Evolutionary conservation across 2,329 filamentous ascomycete species (phyloP), one percentile per base, ranked within the genome.

Genomic region (Arthrinium puccinioides): DNA sequence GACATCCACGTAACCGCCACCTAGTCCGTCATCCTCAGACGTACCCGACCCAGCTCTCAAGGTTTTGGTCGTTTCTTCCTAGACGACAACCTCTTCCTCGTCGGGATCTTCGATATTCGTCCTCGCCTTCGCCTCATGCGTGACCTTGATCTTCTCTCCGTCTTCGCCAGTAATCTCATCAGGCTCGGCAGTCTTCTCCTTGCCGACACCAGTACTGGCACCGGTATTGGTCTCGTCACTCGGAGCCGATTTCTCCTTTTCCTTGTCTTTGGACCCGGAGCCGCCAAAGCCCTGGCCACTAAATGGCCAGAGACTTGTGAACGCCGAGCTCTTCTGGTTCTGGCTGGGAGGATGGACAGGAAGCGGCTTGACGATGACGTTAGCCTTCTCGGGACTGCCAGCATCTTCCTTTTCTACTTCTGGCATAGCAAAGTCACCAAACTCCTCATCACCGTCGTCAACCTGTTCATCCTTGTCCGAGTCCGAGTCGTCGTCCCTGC

Each of bases 361-460:
- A 4, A 76, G 60, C 3, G 75, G 75, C 46, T 73, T 71, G 38
- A 78, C 56, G 3, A 79, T 62, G n/a, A 70, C 60, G 16, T 51
- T 44, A 15, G 36, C 41, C 37, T 44, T 52, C 14, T 42, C 47
- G 21, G 19, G 30, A 6, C 21, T 24, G 32, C 47, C 35, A 40
- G 45, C 27, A n/a, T 41, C 46, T n/a, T 54, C 49, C 33, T 53
- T 53, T 23, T 60, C 63, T 35, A 70, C 62, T 53, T 80, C 77
- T 9, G 78, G 73, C 62, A 83, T 76, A 45, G 76, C 78, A 47
- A 83, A 83, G 40, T 84, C 81, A 11, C 79, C 80, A 60, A 84
- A 76, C 49, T 81, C 79, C 44, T 83, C 77, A 27, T 52, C 67
- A 50, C 56, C 55, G 9, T 56, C 54, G 1, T 52, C 53, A 10